Evolutionary conservation across 306 rosid genomes (phyloP).

Genomic region (Purshia tridentata): DNA sequence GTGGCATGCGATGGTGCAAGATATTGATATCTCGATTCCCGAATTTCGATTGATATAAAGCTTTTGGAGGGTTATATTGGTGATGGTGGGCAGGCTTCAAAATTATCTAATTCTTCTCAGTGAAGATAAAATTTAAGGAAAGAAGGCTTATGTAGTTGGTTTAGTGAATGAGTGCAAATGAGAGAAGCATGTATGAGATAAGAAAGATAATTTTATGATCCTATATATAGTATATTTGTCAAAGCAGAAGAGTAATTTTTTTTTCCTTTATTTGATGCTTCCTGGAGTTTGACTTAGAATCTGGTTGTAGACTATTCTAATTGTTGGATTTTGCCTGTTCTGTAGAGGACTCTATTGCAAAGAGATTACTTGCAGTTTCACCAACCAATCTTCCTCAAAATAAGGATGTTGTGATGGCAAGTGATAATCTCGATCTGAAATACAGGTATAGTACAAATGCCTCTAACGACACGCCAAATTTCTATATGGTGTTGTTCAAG

Average conservation of each 20-base stretch:
- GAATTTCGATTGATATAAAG: not conserved
- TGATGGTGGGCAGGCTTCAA: not conserved
- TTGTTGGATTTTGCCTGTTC: constrained; percentile 25
- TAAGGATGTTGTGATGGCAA: constrained; percentile 42
- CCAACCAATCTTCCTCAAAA: constrained; percentile 57
- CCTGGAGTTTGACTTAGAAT: constrained; percentile 9
- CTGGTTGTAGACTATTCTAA: constrained; percentile 9
- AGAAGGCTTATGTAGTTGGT: not conserved
- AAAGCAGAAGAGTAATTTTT: not conserved
- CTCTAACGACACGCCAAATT: constrained; percentile 10
- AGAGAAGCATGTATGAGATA: too few species aligned
- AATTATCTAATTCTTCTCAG: constrained; percentile 1
- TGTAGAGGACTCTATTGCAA: constrained; percentile 80
- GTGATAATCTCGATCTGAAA: constrained; percentile 44
- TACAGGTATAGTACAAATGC: constrained; percentile 47
- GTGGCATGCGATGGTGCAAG: not conserved
- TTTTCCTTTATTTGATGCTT: not conserved
- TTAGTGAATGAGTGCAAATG: not conserved
- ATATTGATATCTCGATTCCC: not conserved
- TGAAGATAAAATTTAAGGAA: not conserved
- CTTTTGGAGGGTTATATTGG: not conserved
- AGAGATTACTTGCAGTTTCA: constrained; percentile 57
- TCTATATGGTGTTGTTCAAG: not conserved
- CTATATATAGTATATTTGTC: not conserved
- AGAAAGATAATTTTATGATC: not conserved